Conservation (phyloP, 768 basidiomycete genomes). For the Tricholoma bakamatsutake region DNA sequence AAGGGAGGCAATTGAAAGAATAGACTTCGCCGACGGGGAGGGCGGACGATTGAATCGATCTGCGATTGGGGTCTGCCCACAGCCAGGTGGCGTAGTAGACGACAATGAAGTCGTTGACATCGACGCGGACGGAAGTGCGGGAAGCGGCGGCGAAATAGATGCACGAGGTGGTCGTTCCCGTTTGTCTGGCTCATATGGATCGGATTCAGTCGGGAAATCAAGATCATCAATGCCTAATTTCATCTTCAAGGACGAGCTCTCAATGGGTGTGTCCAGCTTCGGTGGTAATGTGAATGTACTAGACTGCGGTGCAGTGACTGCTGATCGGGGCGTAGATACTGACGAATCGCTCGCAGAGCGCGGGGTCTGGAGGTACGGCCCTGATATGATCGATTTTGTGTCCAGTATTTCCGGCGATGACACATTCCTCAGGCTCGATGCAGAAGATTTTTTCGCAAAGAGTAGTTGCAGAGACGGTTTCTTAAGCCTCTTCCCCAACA, state of each 20-base stretch:
- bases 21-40: constrained; percentile 19
- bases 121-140: not conserved
- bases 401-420: constrained; percentile 13
- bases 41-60: constrained; percentile 23
- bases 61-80: constrained; percentile 31
- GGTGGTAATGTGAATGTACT: constrained; percentile 46
- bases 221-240: constrained; percentile 28
- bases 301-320: constrained; percentile 54
- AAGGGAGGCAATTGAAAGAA: constrained; percentile 11
- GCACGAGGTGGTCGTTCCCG: not conserved
- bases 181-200: constrained; percentile 5
- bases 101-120: constrained; percentile 7
- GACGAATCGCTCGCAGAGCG: constrained; percentile 43
- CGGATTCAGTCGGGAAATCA: constrained; percentile 18
- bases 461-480: constrained; percentile 67
- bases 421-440: constrained; percentile 34
- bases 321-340: constrained; percentile 44
- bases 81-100: constrained; percentile 7
- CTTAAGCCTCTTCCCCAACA: constrained; percentile 39
- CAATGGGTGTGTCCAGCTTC: constrained; percentile 56
- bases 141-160: not conserved
- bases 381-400: constrained; percentile 24
- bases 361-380: constrained; percentile 25
- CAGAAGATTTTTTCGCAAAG: constrained; percentile 61
- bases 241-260: constrained; percentile 44